Percentiles rank a stretch among this genome's conserved stretches.
Conservation (phyloP, 164 flowering plant genomes). For the Cinnamomum micranthum region DNA sequence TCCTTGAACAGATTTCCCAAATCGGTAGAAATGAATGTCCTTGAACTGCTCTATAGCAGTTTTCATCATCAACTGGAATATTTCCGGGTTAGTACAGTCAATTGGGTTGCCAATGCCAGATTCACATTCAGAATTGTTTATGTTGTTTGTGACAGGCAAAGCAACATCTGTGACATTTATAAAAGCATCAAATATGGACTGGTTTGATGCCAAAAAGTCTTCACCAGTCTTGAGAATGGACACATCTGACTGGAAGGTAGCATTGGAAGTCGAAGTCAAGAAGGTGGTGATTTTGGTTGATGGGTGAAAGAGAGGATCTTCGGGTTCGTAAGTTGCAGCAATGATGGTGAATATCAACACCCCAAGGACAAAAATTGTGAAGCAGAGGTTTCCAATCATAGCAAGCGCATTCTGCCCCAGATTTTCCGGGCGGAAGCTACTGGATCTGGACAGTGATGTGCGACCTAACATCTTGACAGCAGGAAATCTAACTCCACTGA, state of each 20-base stretch:
- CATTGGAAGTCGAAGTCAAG: slow-evolving; percentile 68
- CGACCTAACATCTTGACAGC: slow-evolving; percentile 52
- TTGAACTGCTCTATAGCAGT: slow-evolving; percentile 64
- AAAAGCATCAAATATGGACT: slow-evolving; percentile 49
- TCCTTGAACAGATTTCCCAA: slow-evolving; percentile 80
- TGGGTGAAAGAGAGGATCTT: slow-evolving; percentile 84
- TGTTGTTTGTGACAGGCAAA: not conserved
- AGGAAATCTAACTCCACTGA: not conserved
- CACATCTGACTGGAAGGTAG: slow-evolving; percentile 67
- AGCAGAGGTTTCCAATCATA: slow-evolving; percentile 71
- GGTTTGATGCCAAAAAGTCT: slow-evolving; percentile 63
- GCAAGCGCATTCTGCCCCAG: slow-evolving; percentile 71
- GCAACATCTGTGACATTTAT: slow-evolving; percentile 61
- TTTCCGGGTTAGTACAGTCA: slow-evolving; percentile 69
- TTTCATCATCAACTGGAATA: slow-evolving; percentile 80
- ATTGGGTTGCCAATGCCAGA: slow-evolving; percentile 38
- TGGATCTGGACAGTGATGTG: slow-evolving; percentile 37
- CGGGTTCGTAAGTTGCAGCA: slow-evolving; percentile 85
- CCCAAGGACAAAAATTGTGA: slow-evolving; percentile 62
- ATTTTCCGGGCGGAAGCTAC: slow-evolving; percentile 72
- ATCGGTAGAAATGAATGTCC: slow-evolving; percentile 80
- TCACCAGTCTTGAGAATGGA: slow-evolving; percentile 76
- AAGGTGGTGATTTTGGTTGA: slow-evolving; percentile 61
- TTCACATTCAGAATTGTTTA: slow-evolving; percentile 28
- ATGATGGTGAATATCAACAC: slow-evolving; percentile 81